These are phyloP conservation scores for Aspergillus transmontanensis DNA, from an alignment of 2,329 filamentous ascomycete species.

Conservation along the genomic window DNA sequence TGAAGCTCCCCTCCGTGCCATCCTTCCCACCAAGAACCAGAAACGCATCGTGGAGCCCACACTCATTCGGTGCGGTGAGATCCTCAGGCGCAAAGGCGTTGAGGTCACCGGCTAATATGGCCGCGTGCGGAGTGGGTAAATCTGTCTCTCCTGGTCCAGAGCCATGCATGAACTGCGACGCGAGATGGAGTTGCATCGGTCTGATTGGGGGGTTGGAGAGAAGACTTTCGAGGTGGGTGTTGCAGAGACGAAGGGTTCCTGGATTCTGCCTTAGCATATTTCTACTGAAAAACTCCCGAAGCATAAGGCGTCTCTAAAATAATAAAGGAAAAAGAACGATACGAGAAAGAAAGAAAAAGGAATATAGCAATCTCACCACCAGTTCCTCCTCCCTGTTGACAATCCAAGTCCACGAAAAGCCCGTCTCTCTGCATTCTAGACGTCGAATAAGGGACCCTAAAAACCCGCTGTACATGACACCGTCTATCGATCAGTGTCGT, in stretches of 20 bases:
- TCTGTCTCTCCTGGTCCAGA: constrained; percentile 14
- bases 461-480: constrained; percentile 48
- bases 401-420: constrained; percentile 55
- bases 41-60: constrained; percentile 56
- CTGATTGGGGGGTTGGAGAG: constrained; percentile 52
- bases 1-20: constrained; percentile 55
- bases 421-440: constrained; percentile 57
- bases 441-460: constrained; percentile 54
- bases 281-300: too few relatives aligned
- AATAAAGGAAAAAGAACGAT: too few relatives aligned
- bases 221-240: constrained; percentile 61
- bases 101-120: constrained; percentile 57
- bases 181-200: constrained; percentile 51
- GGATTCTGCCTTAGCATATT: constrained; percentile 2
- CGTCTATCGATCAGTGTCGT: constrained; percentile 54
- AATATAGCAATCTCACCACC: not conserved
- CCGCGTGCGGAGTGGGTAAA: constrained; percentile 38
- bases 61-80: constrained; percentile 49
- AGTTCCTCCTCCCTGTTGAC: not conserved
- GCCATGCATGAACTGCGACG: constrained; percentile 48
- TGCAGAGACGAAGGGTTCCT: constrained; percentile 53
- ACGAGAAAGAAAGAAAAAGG: not conserved
- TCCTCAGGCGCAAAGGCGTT: constrained; percentile 63
- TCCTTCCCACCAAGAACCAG: constrained; percentile 55
- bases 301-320: too few relatives aligned